Evolutionary conservation across 768 basidiomycete species (phyloP).

Genomic region (Phanerodontia chrysosporium): DNA sequence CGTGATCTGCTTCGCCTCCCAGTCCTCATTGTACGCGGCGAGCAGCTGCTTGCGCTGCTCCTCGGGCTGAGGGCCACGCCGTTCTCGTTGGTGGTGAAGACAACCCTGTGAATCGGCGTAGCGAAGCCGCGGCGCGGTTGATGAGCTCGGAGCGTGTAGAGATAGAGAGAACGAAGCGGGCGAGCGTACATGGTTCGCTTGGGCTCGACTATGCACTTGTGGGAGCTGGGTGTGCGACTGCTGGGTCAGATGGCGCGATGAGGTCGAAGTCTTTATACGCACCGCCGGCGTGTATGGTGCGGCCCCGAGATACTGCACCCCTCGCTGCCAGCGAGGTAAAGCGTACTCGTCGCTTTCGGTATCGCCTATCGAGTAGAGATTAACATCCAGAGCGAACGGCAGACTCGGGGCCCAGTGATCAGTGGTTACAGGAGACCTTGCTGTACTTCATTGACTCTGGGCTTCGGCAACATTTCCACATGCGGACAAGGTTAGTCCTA

Average conservation of each 20-base stretch:
- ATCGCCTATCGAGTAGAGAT: too few species aligned
- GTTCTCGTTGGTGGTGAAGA: background rate
- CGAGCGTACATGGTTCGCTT: background rate
- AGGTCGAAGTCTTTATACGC: background rate
- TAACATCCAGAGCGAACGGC: too few species aligned
- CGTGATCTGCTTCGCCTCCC: background rate
- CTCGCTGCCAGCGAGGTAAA: too few species aligned
- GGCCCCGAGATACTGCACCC: too few species aligned
- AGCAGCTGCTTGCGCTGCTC: background rate
- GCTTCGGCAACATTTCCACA: too few species aligned
- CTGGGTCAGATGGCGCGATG: background rate
- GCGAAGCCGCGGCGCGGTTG: background rate
- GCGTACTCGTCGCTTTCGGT: too few species aligned
- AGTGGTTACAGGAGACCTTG: too few species aligned
- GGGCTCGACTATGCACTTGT: background rate
- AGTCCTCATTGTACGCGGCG: background rate
- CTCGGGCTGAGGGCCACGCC: background rate
- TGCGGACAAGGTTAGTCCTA: too few species aligned
- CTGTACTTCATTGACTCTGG: too few species aligned
- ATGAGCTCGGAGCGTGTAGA: background rate
- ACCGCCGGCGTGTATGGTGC: too few species aligned
- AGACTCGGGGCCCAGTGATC: too few species aligned
- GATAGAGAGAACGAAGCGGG: background rate
- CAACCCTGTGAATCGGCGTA: background rate
- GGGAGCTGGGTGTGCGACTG: background rate